Conservation (phyloP, 1,284 basidiomycete species). For the Uromyces viciae-fabae region DNA sequence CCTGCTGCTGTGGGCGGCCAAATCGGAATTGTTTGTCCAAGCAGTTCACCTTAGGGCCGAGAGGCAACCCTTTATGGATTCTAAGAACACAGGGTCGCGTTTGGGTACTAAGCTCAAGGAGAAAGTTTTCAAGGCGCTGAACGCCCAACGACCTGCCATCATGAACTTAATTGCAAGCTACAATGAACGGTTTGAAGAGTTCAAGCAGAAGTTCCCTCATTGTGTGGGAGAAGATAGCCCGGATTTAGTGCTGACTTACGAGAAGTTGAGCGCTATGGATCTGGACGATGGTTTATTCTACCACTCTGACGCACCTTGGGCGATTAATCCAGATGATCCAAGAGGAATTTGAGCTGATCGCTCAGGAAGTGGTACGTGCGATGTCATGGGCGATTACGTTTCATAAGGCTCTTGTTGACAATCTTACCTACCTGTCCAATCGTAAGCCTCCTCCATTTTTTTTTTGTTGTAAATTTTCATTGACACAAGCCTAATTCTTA, state of each 20-base stretch:
- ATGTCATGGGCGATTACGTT: not conserved
- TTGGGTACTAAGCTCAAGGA: not conserved
- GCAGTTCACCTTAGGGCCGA: not conserved
- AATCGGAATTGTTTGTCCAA: not conserved
- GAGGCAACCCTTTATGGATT: not conserved
- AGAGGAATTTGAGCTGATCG: no score
- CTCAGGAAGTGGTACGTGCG: not conserved
- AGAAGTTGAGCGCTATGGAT: no score
- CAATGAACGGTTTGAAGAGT: not conserved
- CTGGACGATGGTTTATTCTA: not conserved
- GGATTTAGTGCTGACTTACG: no score
- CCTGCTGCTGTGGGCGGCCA: not conserved
- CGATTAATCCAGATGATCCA: not conserved
- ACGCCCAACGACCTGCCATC: not conserved
- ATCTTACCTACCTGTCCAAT: not conserved
- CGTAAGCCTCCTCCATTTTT: not conserved
- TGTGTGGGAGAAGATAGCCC: no score
- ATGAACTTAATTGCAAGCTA: not conserved
- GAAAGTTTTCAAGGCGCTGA: not conserved
- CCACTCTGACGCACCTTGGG: not conserved
- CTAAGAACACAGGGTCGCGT: not conserved
- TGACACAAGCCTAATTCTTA: not conserved
- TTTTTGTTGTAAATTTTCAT: not conserved
- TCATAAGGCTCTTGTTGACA: not conserved
- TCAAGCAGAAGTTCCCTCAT: no score